These are phyloP conservation scores for Ogataea kodamae DNA, from an alignment of 805 yeast genomes.

Conservation along the genomic window DNA sequence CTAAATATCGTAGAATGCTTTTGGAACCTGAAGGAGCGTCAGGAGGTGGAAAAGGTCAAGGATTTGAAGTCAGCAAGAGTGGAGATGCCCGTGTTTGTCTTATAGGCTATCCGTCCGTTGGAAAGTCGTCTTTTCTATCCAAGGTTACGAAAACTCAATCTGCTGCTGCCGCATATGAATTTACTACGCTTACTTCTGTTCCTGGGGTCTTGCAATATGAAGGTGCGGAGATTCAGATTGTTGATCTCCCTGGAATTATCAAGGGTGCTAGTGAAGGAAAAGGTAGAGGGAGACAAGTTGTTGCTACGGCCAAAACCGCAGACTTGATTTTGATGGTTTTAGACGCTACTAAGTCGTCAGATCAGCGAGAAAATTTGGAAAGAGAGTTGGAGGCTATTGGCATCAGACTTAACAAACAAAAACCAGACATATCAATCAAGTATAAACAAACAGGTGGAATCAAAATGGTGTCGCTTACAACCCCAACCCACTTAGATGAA, in stretches of 20 bases:
- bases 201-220: conserved; percentile 94
- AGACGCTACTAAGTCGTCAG: conserved; percentile 92
- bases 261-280: conserved; percentile 96
- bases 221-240: conserved; percentile 95
- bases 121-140: conserved; percentile 85
- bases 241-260: conserved; percentile 96
- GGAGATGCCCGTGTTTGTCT: conserved; percentile 96
- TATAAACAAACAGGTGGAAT: conserved; percentile 89
- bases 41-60: conserved; percentile 60
- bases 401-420: conserved; percentile 75
- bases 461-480: conserved; percentile 73
- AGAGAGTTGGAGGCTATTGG: conserved; percentile 92
- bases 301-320: conserved; percentile 93
- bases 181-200: conserved; percentile 93
- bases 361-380: conserved; percentile 84
- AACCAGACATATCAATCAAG: conserved; percentile 77
- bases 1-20: conserved; percentile 85
- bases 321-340: conserved; percentile 89
- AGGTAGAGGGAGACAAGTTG: conserved; percentile 96
- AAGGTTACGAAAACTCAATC: conserved; percentile 92
- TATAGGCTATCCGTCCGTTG: conserved; percentile 97
- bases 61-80: conserved; percentile 90
- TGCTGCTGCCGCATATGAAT: conserved; percentile 92
- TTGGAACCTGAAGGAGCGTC: conserved; percentile 84
- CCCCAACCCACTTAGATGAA: conserved; percentile 80